Conservation (phyloP, 139 green algal species). For the Tetratostichococcus sp. region DNA sequence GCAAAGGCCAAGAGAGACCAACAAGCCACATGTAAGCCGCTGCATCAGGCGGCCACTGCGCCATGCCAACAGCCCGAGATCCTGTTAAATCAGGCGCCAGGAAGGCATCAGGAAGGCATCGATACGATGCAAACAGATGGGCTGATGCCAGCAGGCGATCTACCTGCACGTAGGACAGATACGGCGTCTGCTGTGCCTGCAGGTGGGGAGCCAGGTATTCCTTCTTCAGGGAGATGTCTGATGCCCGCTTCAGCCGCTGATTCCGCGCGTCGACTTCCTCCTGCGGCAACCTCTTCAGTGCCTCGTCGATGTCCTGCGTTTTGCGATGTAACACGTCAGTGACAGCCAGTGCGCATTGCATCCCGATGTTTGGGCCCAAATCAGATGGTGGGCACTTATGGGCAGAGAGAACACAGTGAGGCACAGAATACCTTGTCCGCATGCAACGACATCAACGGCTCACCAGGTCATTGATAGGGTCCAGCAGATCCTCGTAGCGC, state of each 20-base stretch:
- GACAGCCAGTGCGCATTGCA: too few relatives aligned
- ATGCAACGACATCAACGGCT: neutral
- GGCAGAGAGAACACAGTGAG: neutral
- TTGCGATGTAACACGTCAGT: too few relatives aligned
- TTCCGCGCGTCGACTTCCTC: conserved; percentile 86
- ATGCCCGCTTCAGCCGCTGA: conserved; percentile 87
- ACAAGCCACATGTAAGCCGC: too few relatives aligned
- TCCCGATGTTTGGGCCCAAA: too few relatives aligned
- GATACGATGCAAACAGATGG: too few relatives aligned
- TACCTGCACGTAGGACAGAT: conserved; percentile 76
- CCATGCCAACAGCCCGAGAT: too few relatives aligned
- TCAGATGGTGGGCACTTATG: neutral
- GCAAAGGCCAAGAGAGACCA: too few relatives aligned
- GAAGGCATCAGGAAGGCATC: too few relatives aligned
- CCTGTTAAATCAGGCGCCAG: too few relatives aligned
- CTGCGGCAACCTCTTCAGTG: conserved; percentile 81
- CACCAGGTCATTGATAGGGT: conserved; percentile 81
- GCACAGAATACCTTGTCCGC: too few relatives aligned
- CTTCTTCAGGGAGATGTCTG: conserved; percentile 92
- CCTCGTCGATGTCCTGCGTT: conserved; percentile 86
- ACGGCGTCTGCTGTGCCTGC: conserved; percentile 89
- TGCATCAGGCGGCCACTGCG: too few relatives aligned
- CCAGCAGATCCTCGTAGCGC: conserved; percentile 94
- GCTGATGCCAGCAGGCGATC: neutral
- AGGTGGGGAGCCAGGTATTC: conserved; percentile 78